Percentiles rank a stretch among this genome's conserved stretches.
phyloP scores from a whole-genome alignment of 2,329 filamentous ascomycete species.

The Beauveria bassiana region DNA sequence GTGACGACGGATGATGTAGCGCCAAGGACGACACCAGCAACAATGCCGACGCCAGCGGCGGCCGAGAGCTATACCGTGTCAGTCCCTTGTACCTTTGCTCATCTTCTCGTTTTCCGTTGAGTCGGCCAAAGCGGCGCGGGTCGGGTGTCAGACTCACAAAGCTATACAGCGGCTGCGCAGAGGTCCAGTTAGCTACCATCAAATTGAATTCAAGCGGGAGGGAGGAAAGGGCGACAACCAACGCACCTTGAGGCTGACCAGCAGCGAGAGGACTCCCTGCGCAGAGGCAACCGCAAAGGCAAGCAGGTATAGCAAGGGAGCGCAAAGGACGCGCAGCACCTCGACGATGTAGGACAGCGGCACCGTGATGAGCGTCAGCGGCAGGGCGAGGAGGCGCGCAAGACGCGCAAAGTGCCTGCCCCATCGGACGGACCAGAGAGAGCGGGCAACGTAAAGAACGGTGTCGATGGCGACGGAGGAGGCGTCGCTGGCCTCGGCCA shows the following conservation, averaged over 20 bases:
- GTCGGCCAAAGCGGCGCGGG: not conserved
- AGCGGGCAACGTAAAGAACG: slow-evolving; percentile 15
- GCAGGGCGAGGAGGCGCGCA: slow-evolving; percentile 20
- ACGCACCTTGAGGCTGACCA: slow-evolving; percentile 30
- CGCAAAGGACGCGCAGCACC: slow-evolving; percentile 25
- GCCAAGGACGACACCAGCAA: slow-evolving; percentile 53
- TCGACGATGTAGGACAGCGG: slow-evolving; percentile 22
- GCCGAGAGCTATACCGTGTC: slow-evolving; percentile 43
- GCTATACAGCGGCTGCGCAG: slow-evolving; percentile 11
- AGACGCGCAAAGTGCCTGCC: slow-evolving; percentile 18
- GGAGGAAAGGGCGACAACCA: not conserved
- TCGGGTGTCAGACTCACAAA: slow-evolving; percentile 1
- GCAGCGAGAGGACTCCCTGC: slow-evolving; percentile 19
- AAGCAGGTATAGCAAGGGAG: slow-evolving; percentile 29
- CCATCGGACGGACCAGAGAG: slow-evolving; percentile 20
- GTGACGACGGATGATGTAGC: slow-evolving; percentile 48
- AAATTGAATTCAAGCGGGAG: not conserved
- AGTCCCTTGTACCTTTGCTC: not conserved
- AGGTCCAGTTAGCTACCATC: not conserved
- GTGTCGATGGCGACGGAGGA: slow-evolving; percentile 20
- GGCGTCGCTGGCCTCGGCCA: slow-evolving; percentile 15
- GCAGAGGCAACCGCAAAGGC: slow-evolving; percentile 20
- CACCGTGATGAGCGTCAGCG: slow-evolving; percentile 23
- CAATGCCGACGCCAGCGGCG: slow-evolving; percentile 59
- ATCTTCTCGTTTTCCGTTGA: not conserved